Evolutionary conservation across 2,329 filamentous ascomycete genomes (phyloP).

Genomic region (Sporothrix dimorphospora): DNA sequence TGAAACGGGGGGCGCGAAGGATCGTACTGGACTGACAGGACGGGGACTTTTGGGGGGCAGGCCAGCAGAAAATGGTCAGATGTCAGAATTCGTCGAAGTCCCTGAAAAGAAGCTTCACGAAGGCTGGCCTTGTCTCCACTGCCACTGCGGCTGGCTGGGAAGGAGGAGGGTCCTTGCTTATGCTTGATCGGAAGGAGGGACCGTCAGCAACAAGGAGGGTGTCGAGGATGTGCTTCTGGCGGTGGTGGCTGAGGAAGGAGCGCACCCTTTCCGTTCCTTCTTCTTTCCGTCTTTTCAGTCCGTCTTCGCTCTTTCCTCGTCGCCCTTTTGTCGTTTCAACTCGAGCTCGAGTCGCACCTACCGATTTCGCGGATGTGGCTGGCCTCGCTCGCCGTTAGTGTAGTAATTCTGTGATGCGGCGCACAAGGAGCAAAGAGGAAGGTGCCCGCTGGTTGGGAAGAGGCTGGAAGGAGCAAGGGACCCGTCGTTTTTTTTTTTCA

Average conservation of each 20-base stretch:
- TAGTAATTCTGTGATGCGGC: background rate
- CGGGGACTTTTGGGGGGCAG: background rate
- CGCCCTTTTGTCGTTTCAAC: background rate
- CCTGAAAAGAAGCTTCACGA: slow-evolving; percentile 16
- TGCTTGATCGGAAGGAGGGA: background rate
- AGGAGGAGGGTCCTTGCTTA: slow-evolving; percentile 10
- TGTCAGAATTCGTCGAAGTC: background rate
- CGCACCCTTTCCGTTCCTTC: slow-evolving; percentile 11
- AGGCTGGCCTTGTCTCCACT: slow-evolving; percentile 7
- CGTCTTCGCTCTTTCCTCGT: background rate
- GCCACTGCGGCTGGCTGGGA: slow-evolving; percentile 18
- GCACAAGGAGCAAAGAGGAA: slow-evolving; percentile 2
- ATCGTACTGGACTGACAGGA: background rate
- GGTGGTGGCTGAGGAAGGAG: slow-evolving; percentile 20
- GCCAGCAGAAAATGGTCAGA: background rate
- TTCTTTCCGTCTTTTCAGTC: background rate
- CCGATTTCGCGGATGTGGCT: background rate
- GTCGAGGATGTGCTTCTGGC: background rate
- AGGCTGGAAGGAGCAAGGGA: slow-evolving; percentile 7
- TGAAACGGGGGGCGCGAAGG: slow-evolving; percentile 9
- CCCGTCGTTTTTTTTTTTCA: background rate
- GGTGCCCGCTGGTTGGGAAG: background rate
- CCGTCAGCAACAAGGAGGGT: slow-evolving; percentile 15
- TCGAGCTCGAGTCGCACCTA: slow-evolving; percentile 1
- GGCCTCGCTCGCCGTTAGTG: background rate